phyloP scores from a whole-genome alignment of 2,329 filamentous ascomycete genomes.

The Aureobasidium zeae region DNA sequence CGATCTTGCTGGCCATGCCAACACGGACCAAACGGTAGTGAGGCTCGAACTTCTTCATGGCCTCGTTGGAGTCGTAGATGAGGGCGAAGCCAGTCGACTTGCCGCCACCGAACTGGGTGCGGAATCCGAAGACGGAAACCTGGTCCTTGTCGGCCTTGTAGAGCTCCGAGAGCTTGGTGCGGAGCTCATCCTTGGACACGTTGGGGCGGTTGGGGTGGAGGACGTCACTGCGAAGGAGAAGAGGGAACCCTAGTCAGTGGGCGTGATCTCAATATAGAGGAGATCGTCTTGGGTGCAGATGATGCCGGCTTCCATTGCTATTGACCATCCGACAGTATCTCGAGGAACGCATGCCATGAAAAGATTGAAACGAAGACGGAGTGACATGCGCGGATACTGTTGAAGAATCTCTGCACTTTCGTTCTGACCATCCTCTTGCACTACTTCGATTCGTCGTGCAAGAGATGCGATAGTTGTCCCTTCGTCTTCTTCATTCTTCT shows the following conservation, averaged over 20 bases:
- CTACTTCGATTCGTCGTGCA: too few species aligned
- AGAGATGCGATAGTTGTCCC: not conserved
- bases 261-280: conserved; percentile 11
- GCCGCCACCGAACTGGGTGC: conserved; percentile 98
- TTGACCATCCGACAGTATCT: too few species aligned
- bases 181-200: conserved; percentile 98
- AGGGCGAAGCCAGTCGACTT: conserved; percentile 99
- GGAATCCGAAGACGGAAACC: conserved; percentile 95
- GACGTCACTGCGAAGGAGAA: conserved; percentile 64
- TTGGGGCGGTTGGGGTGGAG: conserved; percentile 97
- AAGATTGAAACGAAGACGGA: not conserved
- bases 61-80: conserved; percentile 95
- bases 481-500: conserved; percentile 9
- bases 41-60: conserved; percentile 99
- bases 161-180: conserved; percentile 82
- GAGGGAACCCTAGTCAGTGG: conserved; percentile 10
- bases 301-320: conserved; percentile 5
- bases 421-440: too few species aligned
- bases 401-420: conserved; percentile 6
- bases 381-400: not conserved
- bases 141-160: conserved; percentile 99
- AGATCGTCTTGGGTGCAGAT: not conserved
- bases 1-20: conserved; percentile 84
- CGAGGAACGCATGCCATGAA: not conserved
- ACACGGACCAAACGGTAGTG: conserved; percentile 93